These are phyloP conservation scores for Boletellus emodensis DNA, from an alignment of 768 basidiomycete species.

Conservation along the genomic window DNA sequence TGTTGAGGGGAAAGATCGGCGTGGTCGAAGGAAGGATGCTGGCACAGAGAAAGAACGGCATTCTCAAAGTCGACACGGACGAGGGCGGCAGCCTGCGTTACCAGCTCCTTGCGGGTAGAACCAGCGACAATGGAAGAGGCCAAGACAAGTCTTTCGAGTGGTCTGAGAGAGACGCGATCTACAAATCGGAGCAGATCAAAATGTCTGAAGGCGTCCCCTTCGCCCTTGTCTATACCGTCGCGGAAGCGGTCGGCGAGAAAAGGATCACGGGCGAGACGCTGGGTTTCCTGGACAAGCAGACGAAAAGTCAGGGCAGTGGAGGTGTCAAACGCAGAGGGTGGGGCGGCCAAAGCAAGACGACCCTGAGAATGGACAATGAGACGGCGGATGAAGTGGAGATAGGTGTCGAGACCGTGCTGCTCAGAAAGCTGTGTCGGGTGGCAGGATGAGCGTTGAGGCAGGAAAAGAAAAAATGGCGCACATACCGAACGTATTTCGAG, in stretches of 20 bases:
- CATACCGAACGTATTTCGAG: constrained; percentile 91
- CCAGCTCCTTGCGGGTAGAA: constrained; percentile 56
- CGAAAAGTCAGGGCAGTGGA: constrained; percentile 78
- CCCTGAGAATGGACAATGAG: constrained; percentile 86
- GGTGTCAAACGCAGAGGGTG: constrained; percentile 67
- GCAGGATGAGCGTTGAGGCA: constrained; percentile 10
- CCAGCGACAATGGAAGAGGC: constrained; percentile 69
- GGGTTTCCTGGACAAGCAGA: constrained; percentile 81
- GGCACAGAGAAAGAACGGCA: constrained; percentile 69
- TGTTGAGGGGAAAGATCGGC: constrained; percentile 73
- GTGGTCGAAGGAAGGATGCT: constrained; percentile 78
- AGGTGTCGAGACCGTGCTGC: constrained; percentile 95
- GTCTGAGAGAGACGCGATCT: constrained; percentile 75
- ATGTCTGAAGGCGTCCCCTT: constrained; percentile 76
- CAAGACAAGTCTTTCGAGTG: constrained; percentile 76
- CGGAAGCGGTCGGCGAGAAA: constrained; percentile 87
- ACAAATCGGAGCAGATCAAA: constrained; percentile 82
- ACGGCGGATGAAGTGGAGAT: constrained; percentile 95
- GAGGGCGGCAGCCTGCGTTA: constrained; percentile 56
- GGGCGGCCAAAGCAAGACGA: constrained; percentile 55
- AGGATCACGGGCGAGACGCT: constrained; percentile 86
- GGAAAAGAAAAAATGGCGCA: constrained; percentile 20
- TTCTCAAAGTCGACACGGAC: constrained; percentile 78
- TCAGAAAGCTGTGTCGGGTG: constrained; percentile 73
- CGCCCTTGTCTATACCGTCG: constrained; percentile 84